Evolutionary conservation across 306 rosid species (phyloP).

Genomic region (Ceratonia siliqua): DNA sequence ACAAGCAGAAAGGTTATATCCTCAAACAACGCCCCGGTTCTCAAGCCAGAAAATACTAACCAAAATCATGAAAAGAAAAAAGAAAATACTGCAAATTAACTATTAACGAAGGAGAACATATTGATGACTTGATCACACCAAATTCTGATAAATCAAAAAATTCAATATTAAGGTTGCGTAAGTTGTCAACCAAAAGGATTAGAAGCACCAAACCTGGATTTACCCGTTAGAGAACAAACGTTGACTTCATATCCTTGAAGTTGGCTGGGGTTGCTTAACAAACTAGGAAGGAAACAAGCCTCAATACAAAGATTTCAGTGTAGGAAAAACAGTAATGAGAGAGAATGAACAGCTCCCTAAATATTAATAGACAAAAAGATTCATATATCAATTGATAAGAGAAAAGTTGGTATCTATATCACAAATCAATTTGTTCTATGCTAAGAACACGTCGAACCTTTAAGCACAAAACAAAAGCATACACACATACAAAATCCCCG

Average conservation of each 20-base stretch:
- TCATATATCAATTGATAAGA: conserved; percentile 28
- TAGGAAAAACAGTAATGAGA: neutral
- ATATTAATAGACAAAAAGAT: neutral
- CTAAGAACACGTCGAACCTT: conserved; percentile 33
- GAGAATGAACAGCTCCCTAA: neutral
- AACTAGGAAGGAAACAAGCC: neutral
- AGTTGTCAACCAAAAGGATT: neutral
- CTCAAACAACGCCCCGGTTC: too few species aligned
- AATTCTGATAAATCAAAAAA: too few species aligned
- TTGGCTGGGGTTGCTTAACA: neutral
- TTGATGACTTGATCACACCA: too few species aligned
- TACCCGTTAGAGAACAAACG: neutral
- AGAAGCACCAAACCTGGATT: neutral
- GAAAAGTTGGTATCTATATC: conserved; percentile 38
- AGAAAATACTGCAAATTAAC: too few species aligned
- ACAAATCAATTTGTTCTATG: conserved; percentile 37
- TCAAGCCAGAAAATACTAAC: too few species aligned
- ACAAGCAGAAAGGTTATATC: too few species aligned
- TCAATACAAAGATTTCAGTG: neutral
- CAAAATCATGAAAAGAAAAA: too few species aligned
- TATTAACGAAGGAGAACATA: too few species aligned
- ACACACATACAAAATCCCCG: conserved; percentile 45
- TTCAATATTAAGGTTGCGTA: too few species aligned
- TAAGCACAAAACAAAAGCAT: conserved; percentile 33
- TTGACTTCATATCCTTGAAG: neutral